phyloP scores from a whole-genome alignment of 352 stramenopile species.

The Globisporangium ultimum region DNA sequence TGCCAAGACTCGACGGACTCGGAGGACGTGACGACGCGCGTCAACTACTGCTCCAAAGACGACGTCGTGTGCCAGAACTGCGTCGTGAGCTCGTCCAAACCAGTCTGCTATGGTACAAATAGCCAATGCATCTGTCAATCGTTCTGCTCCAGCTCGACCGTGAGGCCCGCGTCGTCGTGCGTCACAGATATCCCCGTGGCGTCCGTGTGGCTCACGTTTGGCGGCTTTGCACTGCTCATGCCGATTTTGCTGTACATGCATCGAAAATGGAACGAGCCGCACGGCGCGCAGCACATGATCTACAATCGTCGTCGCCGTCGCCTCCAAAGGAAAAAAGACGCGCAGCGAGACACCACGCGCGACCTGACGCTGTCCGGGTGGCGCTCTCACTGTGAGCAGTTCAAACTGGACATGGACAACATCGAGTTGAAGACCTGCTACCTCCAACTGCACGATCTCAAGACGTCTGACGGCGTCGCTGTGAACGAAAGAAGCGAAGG shows the following conservation, averaged over 20 bases:
- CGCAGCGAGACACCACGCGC: conserved; percentile 21
- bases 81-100: conserved; percentile 24
- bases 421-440: conserved; percentile 19
- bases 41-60: conserved; percentile 25
- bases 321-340: conserved; percentile 14
- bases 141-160: conserved; percentile 31
- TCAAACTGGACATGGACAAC: conserved; percentile 25
- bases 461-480: neutral
- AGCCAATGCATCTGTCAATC: conserved; percentile 39
- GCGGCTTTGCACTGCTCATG: conserved; percentile 21
- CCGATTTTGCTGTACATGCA: conserved; percentile 41
- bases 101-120: conserved; percentile 27
- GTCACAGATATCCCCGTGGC: conserved; percentile 12
- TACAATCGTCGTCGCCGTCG: conserved; percentile 5
- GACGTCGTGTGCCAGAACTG: conserved; percentile 28
- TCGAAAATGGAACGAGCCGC: conserved; percentile 28
- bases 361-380: conserved; percentile 28
- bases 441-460: conserved; percentile 4
- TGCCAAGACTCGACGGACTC: conserved; percentile 16
- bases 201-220: conserved; percentile 30
- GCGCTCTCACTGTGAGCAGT: conserved; percentile 29
- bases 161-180: conserved; percentile 7
- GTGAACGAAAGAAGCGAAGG: neutral
- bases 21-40: conserved; percentile 6
- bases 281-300: conserved; percentile 16